Evolutionary conservation across 768 basidiomycete genomes (phyloP).

Genomic region (Termitomyces heimii): DNA sequence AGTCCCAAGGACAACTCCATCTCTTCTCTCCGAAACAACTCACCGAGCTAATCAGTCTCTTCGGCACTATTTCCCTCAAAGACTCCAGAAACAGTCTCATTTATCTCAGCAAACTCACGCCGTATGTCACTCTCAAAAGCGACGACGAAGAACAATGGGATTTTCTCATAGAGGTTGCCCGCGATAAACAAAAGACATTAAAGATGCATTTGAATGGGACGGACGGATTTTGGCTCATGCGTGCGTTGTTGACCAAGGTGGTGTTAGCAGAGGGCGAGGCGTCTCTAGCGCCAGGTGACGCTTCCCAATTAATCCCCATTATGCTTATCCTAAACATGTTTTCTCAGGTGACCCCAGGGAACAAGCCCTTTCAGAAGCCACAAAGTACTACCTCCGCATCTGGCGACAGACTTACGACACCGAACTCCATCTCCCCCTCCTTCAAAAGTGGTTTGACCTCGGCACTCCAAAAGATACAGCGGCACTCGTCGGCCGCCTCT

Average conservation of each 20-base stretch:
- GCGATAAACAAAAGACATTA: conserved; percentile 32
- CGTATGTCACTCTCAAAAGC: conserved; percentile 15
- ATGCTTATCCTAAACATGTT: too few species aligned
- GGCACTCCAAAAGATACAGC: conserved; percentile 20
- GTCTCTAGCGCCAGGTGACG: conserved; percentile 6
- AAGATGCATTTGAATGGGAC: conserved; percentile 27
- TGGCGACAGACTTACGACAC: conserved; percentile 28
- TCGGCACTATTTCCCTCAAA: conserved; percentile 43
- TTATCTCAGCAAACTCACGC: conserved; percentile 25
- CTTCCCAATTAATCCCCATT: not conserved
- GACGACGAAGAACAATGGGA: conserved; percentile 37
- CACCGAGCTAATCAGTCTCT: conserved; percentile 37
- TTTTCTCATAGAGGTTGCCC: conserved; percentile 38
- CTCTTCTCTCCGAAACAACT: conserved; percentile 30
- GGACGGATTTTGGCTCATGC: conserved; percentile 65
- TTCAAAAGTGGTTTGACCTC: conserved; percentile 31
- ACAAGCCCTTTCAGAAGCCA: conserved; percentile 26
- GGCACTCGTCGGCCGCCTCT: conserved; percentile 29
- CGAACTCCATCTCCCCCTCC: conserved; percentile 42
- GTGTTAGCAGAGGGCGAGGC: conserved; percentile 16
- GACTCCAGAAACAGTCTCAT: conserved; percentile 16
- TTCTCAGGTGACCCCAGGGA: conserved; percentile 14
- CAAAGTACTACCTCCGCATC: conserved; percentile 33
- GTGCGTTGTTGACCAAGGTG: conserved; percentile 30
- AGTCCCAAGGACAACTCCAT: conserved; percentile 25